These are phyloP conservation scores for Beauveria bassiana DNA, from an alignment of 2,329 filamentous ascomycete genomes.

Conservation along the genomic window DNA sequence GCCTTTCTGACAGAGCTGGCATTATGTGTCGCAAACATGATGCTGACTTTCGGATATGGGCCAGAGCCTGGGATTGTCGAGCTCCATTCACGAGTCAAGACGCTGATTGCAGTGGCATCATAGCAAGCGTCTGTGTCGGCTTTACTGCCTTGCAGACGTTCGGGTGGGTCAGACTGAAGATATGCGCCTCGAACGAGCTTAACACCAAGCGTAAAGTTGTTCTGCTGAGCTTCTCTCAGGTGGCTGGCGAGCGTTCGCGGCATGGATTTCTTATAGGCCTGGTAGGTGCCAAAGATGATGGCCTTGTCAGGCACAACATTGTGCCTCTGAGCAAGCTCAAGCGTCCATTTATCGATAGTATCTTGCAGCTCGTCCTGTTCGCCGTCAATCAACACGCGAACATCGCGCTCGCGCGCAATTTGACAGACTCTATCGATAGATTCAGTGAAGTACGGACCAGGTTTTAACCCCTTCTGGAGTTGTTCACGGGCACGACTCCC, in stretches of 20 bases:
- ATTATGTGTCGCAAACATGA: constrained; percentile 82
- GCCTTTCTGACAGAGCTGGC: constrained; percentile 57
- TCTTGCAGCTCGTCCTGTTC: constrained; percentile 2
- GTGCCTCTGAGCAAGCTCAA: background rate
- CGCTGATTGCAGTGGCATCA: constrained; percentile 58
- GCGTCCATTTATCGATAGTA: constrained; percentile 3
- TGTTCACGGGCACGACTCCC: background rate
- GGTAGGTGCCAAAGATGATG: constrained; percentile 73
- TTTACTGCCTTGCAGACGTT: constrained; percentile 66
- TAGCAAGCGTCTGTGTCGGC: constrained; percentile 64
- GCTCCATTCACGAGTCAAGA: constrained; percentile 50
- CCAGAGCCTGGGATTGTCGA: constrained; percentile 26
- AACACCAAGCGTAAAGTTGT: constrained; percentile 60
- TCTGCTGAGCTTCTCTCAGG: constrained; percentile 47
- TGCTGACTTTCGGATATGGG: constrained; percentile 47
- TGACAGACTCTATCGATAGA: background rate
- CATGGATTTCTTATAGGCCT: constrained; percentile 63
- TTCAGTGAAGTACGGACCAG: background rate
- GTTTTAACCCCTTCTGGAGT: background rate
- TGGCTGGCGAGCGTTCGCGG: constrained; percentile 50
- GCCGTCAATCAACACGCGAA: constrained; percentile 7
- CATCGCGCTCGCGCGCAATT: background rate
- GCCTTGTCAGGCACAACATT: constrained; percentile 48
- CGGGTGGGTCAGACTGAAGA: constrained; percentile 60
- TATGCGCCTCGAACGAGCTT: constrained; percentile 74